Evolutionary conservation across 768 basidiomycete species (phyloP), one percentile per base, ranked within the genome.

Genomic region (Lactarius quietus): DNA sequence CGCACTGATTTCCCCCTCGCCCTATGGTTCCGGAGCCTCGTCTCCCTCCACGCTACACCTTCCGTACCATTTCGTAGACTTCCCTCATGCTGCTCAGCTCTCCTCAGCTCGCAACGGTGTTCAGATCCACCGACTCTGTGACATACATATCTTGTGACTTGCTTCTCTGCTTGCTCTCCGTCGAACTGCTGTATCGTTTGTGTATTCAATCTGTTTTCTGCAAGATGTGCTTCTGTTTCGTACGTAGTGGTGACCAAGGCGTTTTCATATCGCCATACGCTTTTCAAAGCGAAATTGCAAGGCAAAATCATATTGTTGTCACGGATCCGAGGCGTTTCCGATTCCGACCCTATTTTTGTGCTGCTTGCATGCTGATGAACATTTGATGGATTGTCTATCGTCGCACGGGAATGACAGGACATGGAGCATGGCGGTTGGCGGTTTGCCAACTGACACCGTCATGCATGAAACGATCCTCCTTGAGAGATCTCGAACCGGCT

Each of bases 81-180:
- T 29, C 57, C 28, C 31, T 58, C 57, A 48, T 59, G 51, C 51
- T 8, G 41, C 61, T 62, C 60, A 28, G 23, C 57, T n/a, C 36
- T 41, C 41, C 33, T 58, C 41, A 43, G 18, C 57, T 29, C 43
- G 57, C 65, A 66, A 62, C 57, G 61, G 65, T 62, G 57, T 52
- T 61, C 56, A 57, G 36, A 23, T 26, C 15, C 52, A 59, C 65
- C 61, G 39, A 66, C 60, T 54, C 65, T 66, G 65, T 66, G 65
- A 66, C 45, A 66, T 66, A 66, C 65, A 66, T 65, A 52, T 35
- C 48, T 38, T 61, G 64, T 65, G 64, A 57, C 36, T 48, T 29
- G 23, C 48, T 51, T 26, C 54, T 57, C 38, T 45, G 41, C 48
- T 48, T 59, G 23, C 57, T 62, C 57, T 58, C 33, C 53, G 39